Evolutionary conservation across 768 basidiomycete species (phyloP).

Genomic region (Suillus occidentalis): DNA sequence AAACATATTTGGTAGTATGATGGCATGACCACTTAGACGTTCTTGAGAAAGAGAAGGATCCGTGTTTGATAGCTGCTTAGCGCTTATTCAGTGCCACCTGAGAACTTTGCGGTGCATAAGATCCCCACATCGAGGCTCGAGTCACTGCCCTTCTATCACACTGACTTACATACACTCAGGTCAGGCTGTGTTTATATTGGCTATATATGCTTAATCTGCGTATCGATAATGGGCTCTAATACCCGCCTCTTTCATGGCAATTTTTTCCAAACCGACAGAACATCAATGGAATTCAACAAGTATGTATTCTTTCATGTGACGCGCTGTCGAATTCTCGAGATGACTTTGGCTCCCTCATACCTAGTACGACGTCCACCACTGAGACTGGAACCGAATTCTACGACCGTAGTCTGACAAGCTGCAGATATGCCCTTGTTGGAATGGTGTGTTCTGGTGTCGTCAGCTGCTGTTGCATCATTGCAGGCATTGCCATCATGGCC

Average conservation of each 20-base stretch:
- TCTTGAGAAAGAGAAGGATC: not conserved
- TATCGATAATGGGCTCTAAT: not conserved
- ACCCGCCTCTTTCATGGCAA: not conserved
- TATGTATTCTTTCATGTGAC: not conserved
- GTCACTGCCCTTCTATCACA: not conserved
- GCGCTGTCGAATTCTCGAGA: not conserved
- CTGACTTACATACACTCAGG: not conserved
- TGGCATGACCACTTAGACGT: not conserved
- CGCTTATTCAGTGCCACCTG: not conserved
- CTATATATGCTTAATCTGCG: not conserved
- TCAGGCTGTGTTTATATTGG: not conserved
- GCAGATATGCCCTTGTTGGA: constrained; percentile 25
- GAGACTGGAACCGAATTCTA: constrained; percentile 26
- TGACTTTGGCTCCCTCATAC: not conserved
- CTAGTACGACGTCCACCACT: not conserved
- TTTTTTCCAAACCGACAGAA: not conserved
- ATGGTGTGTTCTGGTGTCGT: constrained; percentile 23
- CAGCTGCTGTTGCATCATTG: constrained; percentile 24
- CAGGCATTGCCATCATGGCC: constrained; percentile 10
- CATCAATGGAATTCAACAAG: not conserved
- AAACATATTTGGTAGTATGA: not conserved
- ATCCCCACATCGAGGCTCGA: not conserved
- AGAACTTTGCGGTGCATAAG: not conserved
- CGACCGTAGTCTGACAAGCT: constrained; percentile 26
- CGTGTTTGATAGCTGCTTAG: not conserved